Evolutionary conservation across 23 red algal genomes (phyloP).

Genomic region (Gracilaria gracilis): DNA sequence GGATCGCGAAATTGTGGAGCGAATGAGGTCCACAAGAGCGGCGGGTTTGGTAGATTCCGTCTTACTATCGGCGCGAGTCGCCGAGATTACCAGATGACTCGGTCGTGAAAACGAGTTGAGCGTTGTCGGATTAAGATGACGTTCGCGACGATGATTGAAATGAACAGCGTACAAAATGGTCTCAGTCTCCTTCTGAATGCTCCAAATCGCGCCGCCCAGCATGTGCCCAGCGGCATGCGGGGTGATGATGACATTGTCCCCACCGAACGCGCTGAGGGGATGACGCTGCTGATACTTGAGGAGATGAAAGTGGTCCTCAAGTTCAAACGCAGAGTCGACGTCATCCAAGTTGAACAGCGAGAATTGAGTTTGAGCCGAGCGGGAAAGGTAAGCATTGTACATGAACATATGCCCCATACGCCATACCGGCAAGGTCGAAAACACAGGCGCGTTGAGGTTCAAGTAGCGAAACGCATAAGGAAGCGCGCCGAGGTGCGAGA

Average conservation of each 20-base stretch:
- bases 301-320: conserved; percentile 47
- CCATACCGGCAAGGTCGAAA: conserved; percentile 89
- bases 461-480: conserved; percentile 84
- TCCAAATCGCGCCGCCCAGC: conserved; percentile 95
- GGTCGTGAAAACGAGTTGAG: conserved; percentile 78
- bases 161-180: conserved; percentile 89
- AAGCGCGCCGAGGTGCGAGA: conserved; percentile 94
- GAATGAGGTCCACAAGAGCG: conserved; percentile 33
- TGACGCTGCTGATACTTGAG: conserved; percentile 97
- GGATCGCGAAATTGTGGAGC: conserved; percentile 12
- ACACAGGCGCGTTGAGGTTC: conserved; percentile 75
- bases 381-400: conserved; percentile 86
- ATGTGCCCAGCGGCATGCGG: conserved; percentile 91
- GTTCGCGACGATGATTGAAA: conserved; percentile 94
- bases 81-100: conserved; percentile 84
- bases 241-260: conserved; percentile 80
- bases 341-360: conserved; percentile 88
- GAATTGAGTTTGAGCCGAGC: conserved; percentile 67
- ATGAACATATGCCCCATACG: conserved; percentile 97
- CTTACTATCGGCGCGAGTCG: conserved; percentile 50
- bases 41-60: conserved; percentile 39
- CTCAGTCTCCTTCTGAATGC: conserved; percentile 91
- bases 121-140: conserved; percentile 89
- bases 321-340: conserved; percentile 95
- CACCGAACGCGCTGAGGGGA: conserved; percentile 55